Percentiles rank a stretch among this genome's conserved stretches.
These are phyloP conservation scores for Capsicum rhomboideum DNA, from an alignment of 257 asterid genomes.

Conservation along the genomic window DNA sequence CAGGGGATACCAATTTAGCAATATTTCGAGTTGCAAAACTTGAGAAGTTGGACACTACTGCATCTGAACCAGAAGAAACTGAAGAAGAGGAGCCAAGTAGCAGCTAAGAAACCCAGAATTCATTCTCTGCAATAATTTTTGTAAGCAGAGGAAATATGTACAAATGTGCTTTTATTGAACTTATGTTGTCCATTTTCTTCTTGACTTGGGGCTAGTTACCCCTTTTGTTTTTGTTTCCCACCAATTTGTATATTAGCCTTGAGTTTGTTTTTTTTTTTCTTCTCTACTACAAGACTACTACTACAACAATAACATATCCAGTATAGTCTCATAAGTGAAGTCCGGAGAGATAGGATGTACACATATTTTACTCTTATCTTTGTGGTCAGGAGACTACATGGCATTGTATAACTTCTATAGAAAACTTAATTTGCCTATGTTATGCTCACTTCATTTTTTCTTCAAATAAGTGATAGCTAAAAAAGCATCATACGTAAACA, in stretches of 20 bases:
- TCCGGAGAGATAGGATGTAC: no score
- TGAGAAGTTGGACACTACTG: conserved; percentile 21
- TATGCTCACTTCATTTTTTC: no score
- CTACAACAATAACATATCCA: no score
- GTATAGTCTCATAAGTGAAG: no score
- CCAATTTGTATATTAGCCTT: not conserved
- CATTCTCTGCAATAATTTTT: not conserved
- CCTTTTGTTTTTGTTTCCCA: not conserved
- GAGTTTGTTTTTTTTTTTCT: not conserved
- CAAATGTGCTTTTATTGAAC: not conserved
- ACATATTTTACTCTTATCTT: no score
- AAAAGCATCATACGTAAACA: no score
- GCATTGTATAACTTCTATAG: no score
- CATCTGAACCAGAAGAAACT: conserved; percentile 19
- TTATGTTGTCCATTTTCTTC: not conserved
- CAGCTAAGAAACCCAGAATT: not conserved
- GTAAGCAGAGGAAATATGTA: not conserved
- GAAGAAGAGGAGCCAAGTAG: conserved; percentile 10
- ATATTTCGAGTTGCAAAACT: conserved; percentile 61
- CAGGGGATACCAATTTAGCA: conserved; percentile 77
- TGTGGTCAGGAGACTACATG: no score
- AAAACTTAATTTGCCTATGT: no score
- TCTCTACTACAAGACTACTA: no score
- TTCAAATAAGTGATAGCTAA: no score
- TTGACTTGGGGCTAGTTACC: not conserved